Evolutionary conservation across 139 green algal species (phyloP).

Genomic region (Marvania coccoides): DNA sequence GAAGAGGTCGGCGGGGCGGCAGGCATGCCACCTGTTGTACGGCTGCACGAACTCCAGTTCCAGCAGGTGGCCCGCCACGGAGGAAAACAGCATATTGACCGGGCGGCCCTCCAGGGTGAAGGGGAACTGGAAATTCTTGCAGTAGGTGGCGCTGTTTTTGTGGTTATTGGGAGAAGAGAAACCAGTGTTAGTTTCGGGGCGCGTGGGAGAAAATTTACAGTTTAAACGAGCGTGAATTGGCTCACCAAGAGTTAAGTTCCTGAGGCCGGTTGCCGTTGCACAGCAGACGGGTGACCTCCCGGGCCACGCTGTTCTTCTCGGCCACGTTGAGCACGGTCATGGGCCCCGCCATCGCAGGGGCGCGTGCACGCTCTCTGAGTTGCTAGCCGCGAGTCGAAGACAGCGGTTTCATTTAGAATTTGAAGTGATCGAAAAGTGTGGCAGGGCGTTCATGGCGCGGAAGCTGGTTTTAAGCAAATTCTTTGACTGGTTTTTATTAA

Average conservation of each 20-base stretch:
- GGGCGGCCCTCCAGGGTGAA: slow-evolving; percentile 49
- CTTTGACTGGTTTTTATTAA: background rate
- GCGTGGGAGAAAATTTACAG: too few species aligned
- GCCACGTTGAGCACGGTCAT: slow-evolving; percentile 84
- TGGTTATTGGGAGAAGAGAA: background rate
- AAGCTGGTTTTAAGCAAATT: too few species aligned
- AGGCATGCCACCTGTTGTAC: slow-evolving; percentile 48
- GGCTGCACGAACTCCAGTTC: slow-evolving; percentile 72
- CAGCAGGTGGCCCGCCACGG: slow-evolving; percentile 90
- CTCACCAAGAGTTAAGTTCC: slow-evolving; percentile 34
- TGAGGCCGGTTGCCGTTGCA: slow-evolving; percentile 31
- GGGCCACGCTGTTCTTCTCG: slow-evolving; percentile 91
- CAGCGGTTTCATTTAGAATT: background rate
- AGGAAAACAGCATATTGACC: slow-evolving; percentile 86
- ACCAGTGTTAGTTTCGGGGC: background rate
- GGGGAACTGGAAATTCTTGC: slow-evolving; percentile 74
- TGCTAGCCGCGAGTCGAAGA: background rate
- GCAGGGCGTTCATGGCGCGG: background rate
- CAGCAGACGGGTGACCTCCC: slow-evolving; percentile 72
- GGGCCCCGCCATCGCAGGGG: too few species aligned
- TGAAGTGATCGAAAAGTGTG: background rate
- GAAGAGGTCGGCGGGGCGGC: slow-evolving; percentile 54
- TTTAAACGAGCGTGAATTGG: too few species aligned
- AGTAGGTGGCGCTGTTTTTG: slow-evolving; percentile 70
- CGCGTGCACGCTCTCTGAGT: too few species aligned